Evolutionary conservation across 495 filamentous ascomycete genomes (phyloP).

Genomic region (Achaetomiella virescens): DNA sequence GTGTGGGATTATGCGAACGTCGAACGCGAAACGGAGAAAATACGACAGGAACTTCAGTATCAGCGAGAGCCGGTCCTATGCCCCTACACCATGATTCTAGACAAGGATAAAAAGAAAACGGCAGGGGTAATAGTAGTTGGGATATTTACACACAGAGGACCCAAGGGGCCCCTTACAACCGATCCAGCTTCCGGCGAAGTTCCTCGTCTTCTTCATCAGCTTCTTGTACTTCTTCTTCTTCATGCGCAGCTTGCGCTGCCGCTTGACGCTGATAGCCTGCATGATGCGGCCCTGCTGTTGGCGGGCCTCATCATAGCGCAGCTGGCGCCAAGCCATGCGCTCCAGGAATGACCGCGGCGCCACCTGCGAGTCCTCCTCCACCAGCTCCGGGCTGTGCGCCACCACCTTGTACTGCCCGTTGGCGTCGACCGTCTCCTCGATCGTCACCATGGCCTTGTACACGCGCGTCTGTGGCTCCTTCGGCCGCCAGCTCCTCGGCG

Average conservation of each 20-base stretch:
- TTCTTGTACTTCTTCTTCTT: constrained; percentile 99
- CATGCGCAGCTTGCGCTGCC: constrained; percentile 91
- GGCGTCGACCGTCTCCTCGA: constrained; percentile 67
- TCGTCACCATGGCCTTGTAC: constrained; percentile 75
- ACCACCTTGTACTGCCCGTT: constrained; percentile 58
- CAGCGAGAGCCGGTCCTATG: neutral
- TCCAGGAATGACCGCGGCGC: constrained; percentile 43
- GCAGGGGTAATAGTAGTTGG: neutral
- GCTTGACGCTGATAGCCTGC: constrained; percentile 74
- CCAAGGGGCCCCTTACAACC: constrained; percentile 32
- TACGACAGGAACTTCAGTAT: neutral
- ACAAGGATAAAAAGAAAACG: constrained; percentile 9
- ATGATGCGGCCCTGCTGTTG: constrained; percentile 37
- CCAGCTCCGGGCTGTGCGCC: constrained; percentile 45
- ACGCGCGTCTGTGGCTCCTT: constrained; percentile 45
- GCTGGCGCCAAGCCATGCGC: constrained; percentile 45
- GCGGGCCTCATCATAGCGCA: constrained; percentile 42
- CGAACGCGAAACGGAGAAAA: constrained; percentile 1
- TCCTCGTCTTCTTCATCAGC: constrained; percentile 86
- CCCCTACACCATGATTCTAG: constrained; percentile 5
- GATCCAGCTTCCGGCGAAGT: constrained; percentile 80
- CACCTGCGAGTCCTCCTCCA: constrained; percentile 32
- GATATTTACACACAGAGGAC: constrained; percentile 21
- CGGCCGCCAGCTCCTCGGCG: constrained; percentile 31
- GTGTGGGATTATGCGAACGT: constrained; percentile 6